These are phyloP conservation scores for Clarireedia paspali DNA, from an alignment of 2,329 filamentous ascomycete species.

Conservation along the genomic window DNA sequence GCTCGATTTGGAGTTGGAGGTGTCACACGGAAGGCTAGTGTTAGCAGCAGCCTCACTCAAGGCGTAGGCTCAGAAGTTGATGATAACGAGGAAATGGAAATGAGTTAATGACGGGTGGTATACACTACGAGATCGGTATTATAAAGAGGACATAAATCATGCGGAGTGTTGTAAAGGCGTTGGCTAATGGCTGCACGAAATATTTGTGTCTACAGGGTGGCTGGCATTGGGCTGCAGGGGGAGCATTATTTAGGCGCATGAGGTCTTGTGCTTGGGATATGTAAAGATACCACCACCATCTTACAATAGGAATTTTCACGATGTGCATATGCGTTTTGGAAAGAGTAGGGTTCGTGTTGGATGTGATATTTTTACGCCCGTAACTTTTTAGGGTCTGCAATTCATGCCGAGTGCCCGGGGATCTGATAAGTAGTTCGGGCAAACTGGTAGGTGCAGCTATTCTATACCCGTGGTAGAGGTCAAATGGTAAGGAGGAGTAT, in stretches of 20 bases:
- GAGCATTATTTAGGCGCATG: constrained; percentile 2
- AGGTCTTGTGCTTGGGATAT: neutral
- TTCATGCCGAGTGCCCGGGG: too few species aligned
- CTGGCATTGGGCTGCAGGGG: neutral
- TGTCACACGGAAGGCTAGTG: constrained; percentile 47
- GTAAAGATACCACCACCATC: constrained; percentile 1
- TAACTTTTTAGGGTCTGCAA: neutral
- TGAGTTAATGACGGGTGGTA: constrained; percentile 27
- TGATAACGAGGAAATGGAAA: constrained; percentile 57
- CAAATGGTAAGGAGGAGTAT: too few species aligned
- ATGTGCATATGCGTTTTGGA: too few species aligned
- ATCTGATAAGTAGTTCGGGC: too few species aligned
- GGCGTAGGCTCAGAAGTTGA: constrained; percentile 44
- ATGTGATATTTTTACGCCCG: neutral
- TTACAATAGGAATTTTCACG: neutral
- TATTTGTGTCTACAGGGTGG: neutral
- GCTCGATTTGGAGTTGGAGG: constrained; percentile 41
- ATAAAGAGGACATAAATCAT: neutral
- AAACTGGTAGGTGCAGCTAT: too few species aligned
- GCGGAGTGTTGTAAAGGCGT: too few species aligned
- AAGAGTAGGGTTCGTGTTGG: too few species aligned
- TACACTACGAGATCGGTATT: neutral
- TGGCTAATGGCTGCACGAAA: constrained; percentile 1
- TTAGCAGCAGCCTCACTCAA: constrained; percentile 51
- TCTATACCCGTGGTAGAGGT: too few species aligned